A percentile compares a stretch with the other conserved stretches of the same genome.
Conservation (phyloP, 352 stramenopile genomes). For the Globisporangium rhizosaccharum region DNA sequence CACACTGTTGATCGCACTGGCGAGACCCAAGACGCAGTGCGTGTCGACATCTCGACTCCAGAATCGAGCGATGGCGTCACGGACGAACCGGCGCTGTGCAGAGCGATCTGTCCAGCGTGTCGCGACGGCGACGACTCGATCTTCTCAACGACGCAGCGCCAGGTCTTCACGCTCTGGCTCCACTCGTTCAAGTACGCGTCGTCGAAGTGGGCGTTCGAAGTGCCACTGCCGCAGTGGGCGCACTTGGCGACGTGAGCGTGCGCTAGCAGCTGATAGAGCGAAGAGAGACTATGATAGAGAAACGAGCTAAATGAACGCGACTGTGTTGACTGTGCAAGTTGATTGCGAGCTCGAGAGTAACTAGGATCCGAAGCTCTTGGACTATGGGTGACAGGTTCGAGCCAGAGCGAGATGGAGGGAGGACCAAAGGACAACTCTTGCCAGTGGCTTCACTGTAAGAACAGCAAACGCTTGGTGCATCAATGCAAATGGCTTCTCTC, state of each 20-base stretch:
- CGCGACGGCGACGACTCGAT: slow-evolving; percentile 8
- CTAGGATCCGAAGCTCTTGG: too few species aligned
- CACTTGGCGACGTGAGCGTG: neutral
- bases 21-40: too few species aligned
- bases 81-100: neutral
- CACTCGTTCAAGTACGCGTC: slow-evolving; percentile 52
- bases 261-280: neutral
- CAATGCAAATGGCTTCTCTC: too few species aligned
- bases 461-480: too few species aligned
- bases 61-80: neutral
- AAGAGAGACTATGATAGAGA: too few species aligned
- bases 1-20: neutral
- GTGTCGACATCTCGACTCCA: too few species aligned
- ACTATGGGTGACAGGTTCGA: neutral
- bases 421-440: too few species aligned
- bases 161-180: slow-evolving; percentile 34
- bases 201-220: slow-evolving; percentile 28
- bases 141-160: slow-evolving; percentile 16
- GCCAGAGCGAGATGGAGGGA: too few species aligned
- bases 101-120: slow-evolving; percentile 17
- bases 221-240: slow-evolving; percentile 37
- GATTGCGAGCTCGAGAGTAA: too few species aligned
- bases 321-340: too few species aligned
- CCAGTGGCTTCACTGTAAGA: too few species aligned
- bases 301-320: too few species aligned